Percentiles rank a stretch among this genome's conserved stretches.
Evolutionary conservation across 345 rosid species (phyloP).

Genomic region (Gossypium australe): DNA sequence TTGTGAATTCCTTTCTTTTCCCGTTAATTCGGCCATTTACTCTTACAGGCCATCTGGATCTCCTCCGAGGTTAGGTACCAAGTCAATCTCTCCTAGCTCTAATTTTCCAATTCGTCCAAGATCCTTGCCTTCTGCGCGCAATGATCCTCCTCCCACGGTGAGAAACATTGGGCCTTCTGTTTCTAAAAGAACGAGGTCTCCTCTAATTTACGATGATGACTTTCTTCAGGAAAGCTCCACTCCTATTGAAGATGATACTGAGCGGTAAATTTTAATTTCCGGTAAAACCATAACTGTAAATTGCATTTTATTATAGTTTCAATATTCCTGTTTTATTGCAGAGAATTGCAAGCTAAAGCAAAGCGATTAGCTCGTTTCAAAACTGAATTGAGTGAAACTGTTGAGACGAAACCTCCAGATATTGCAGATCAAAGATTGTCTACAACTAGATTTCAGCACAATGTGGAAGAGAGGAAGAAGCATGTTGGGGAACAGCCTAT

Average conservation of each 20-base stretch:
- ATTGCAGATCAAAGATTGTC: background rate
- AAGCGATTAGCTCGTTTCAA: constrained; percentile 17
- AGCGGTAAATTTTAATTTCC: constrained; percentile 46
- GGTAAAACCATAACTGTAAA: background rate
- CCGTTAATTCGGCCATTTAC: constrained; percentile 15
- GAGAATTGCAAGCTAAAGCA: constrained; percentile 23
- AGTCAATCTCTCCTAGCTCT: constrained; percentile 27
- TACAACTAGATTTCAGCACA: constrained; percentile 6
- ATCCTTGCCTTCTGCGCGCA: constrained; percentile 15
- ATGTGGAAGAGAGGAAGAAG: constrained; percentile 11
- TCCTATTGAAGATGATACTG: constrained; percentile 42
- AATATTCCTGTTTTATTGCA: background rate
- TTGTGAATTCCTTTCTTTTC: background rate
- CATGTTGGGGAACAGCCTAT: background rate
- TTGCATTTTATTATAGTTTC: background rate
- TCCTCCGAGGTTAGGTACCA: constrained; percentile 38
- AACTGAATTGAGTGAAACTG: constrained; percentile 5
- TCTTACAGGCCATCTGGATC: constrained; percentile 38
- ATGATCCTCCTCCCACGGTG: constrained; percentile 18
- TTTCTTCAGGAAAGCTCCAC: constrained; percentile 37
- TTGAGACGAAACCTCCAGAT: constrained; percentile 2
- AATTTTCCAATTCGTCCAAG: constrained; percentile 28
- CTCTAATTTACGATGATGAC: constrained; percentile 38
- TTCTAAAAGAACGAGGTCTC: constrained; percentile 71
- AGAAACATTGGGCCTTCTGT: constrained; percentile 25